Evolutionary conservation across 495 filamentous ascomycete species (phyloP), one percentile per base, ranked within the genome.

Genomic region (Massariosphaeria phaeospora): DNA sequence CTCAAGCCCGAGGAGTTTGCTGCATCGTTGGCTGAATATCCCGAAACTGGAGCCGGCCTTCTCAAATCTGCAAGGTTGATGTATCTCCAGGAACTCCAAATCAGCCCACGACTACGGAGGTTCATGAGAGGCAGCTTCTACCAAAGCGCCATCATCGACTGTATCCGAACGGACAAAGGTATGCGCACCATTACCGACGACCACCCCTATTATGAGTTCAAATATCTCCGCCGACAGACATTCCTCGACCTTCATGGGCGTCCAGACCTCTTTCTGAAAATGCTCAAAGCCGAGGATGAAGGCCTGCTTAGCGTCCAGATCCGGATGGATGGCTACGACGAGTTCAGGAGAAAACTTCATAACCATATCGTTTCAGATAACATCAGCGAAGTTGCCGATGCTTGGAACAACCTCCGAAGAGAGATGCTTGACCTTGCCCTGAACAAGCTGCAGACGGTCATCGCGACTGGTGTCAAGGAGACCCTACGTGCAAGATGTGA

Each of bases 171-270:
- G 8, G 90, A 96, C 40, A 97, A 96, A 67, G 93, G 93, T 24
- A 74, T 94, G n/a, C 84, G 84, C 29, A 85, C 86, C 63, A 97
- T 98, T 62, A 91, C 96, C 55, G 94, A 97, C 43, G 82, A 95
- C 29, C 88, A 96, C 65, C 89, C 88, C 0, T 97, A 93, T 69
- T 96, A 96, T 67, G 93, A 96, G 67, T 91, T 98, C 73, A 98
- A 98, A 64, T 98, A 98, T 55, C 82, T 97, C 15, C 79, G 87
- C 31, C 87, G 93, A 61, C 89, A 95, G 66, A 85, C 83, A 39
- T 79, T 96, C 47, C 73, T 72, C 29, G 84, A 93, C 54, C 81
- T 97, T 56, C 86, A 88, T 6, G 79, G 77, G 18, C 82, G 84
- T 15, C 93, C 93, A 9, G 91, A 95, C 59, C 77, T 94, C 40